A percentile compares a stretch with the other conserved stretches of the same genome.
These are phyloP conservation scores for Fomitopsis pulvina DNA, from an alignment of 768 basidiomycete species.

Conservation along the genomic window DNA sequence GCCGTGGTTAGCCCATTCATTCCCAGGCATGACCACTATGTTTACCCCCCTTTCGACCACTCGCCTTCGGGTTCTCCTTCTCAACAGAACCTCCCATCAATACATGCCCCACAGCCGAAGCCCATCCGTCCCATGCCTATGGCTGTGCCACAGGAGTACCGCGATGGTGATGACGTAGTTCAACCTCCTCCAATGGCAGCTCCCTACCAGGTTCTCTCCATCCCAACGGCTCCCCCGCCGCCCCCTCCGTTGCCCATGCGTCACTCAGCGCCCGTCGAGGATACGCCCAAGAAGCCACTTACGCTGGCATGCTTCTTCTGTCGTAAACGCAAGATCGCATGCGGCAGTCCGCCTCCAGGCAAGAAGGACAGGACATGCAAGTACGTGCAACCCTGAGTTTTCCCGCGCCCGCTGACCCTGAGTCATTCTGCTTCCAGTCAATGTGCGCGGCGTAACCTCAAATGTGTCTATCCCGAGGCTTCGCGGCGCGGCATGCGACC, in stretches of 20 bases:
- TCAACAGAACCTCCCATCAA: background rate
- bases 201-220: slow-evolving; percentile 11
- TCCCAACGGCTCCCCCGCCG: slow-evolving; percentile 10
- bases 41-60: slow-evolving; percentile 8
- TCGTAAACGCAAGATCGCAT: slow-evolving; percentile 34
- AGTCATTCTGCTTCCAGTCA: slow-evolving; percentile 50
- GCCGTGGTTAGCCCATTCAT: background rate
- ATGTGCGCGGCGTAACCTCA: slow-evolving; percentile 62
- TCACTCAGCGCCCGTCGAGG: slow-evolving; percentile 19
- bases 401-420: background rate
- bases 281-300: slow-evolving; percentile 29
- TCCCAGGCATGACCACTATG: slow-evolving; percentile 4
- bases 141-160: slow-evolving; percentile 1
- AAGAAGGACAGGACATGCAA: slow-evolving; percentile 28
- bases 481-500: slow-evolving; percentile 49
- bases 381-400: slow-evolving; percentile 17
- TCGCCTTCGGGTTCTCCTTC: background rate
- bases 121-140: slow-evolving; percentile 5
- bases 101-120: slow-evolving; percentile 14
- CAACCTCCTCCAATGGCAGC: background rate
- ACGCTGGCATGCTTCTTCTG: slow-evolving; percentile 35
- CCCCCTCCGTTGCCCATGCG: slow-evolving; percentile 10
- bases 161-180: background rate
- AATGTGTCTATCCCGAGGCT: slow-evolving; percentile 65
- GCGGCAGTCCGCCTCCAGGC: slow-evolving; percentile 25